A percentile compares a stretch with the other conserved stretches of the same genome.
Evolutionary conservation across 768 basidiomycete genomes (phyloP).

Genomic region (Leccinum pellstonianum): DNA sequence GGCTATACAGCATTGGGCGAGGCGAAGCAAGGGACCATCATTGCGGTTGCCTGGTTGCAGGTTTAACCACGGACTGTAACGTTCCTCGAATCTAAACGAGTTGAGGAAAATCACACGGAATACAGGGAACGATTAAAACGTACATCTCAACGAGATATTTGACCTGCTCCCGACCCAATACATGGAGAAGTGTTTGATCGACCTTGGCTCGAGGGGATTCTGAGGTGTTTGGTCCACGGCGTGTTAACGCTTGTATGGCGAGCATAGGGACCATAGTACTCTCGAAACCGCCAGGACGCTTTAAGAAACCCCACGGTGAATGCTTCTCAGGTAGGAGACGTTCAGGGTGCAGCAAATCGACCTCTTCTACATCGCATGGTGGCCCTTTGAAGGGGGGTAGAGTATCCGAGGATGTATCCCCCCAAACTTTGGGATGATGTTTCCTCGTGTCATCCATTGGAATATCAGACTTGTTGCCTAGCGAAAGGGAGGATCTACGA

Average conservation of each 20-base stretch:
- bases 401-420: constrained; percentile 10
- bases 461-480: constrained; percentile 21
- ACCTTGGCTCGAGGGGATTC: constrained; percentile 26
- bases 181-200: constrained; percentile 29
- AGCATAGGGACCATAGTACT: constrained; percentile 47
- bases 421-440: constrained; percentile 22
- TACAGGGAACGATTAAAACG: constrained; percentile 8
- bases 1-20: constrained; percentile 47
- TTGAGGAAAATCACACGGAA: neutral
- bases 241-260: constrained; percentile 43
- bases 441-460: constrained; percentile 24
- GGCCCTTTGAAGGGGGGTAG: constrained; percentile 21
- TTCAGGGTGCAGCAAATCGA: constrained; percentile 34
- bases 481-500: constrained; percentile 24
- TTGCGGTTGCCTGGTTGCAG: constrained; percentile 34
- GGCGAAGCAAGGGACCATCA: constrained; percentile 37
- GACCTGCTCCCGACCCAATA: constrained; percentile 37
- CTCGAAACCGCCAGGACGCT: constrained; percentile 39
- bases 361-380: constrained; percentile 24
- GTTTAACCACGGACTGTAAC: constrained; percentile 45
- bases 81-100: constrained; percentile 39
- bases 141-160: constrained; percentile 41
- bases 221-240: constrained; percentile 21
- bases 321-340: constrained; percentile 36
- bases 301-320: constrained; percentile 40